Conservation (phyloP, 345 rosid genomes). For the Tarenaya hassleriana region DNA sequence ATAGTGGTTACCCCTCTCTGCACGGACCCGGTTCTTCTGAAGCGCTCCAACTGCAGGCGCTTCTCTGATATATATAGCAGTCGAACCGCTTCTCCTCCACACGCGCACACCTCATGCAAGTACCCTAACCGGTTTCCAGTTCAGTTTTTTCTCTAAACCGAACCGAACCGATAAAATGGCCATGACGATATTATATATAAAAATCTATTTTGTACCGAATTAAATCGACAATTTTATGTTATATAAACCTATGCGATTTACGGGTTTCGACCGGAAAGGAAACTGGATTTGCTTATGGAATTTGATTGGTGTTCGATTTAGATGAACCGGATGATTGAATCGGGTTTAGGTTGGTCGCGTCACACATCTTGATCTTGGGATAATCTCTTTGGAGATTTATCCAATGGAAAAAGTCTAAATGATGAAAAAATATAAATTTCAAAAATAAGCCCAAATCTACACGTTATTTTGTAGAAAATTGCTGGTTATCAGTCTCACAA, state of each 20-base stretch:
- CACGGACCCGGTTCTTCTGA: conserved; percentile 30
- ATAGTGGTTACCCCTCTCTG: conserved; percentile 27
- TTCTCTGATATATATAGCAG: conserved; percentile 32
- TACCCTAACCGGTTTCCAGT: conserved; percentile 34
- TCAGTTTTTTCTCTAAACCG: not conserved
- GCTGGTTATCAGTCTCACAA: conserved; percentile 21
- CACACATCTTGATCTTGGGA: conserved; percentile 10
- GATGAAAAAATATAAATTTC: not conserved
- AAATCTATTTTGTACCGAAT: no score
- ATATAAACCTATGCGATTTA: not conserved
- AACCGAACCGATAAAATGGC: conserved; percentile 4
- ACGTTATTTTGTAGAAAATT: conserved; percentile 27
- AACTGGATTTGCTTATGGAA: not conserved
- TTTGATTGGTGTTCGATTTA: conserved; percentile 19
- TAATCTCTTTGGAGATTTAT: conserved; percentile 19
- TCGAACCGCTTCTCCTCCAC: conserved; percentile 33
- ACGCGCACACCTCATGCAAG: conserved; percentile 27
- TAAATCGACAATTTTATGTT: not conserved
- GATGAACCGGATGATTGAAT: not conserved
- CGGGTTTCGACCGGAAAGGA: not conserved
- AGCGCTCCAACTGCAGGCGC: conserved; percentile 23
- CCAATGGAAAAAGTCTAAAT: conserved; percentile 30
- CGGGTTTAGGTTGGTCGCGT: not conserved
- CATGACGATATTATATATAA: no score
- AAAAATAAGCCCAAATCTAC: conserved; percentile 20